Evolutionary conservation across 495 filamentous ascomycete genomes (phyloP).

Genomic region (Apodospora peruviana): DNA sequence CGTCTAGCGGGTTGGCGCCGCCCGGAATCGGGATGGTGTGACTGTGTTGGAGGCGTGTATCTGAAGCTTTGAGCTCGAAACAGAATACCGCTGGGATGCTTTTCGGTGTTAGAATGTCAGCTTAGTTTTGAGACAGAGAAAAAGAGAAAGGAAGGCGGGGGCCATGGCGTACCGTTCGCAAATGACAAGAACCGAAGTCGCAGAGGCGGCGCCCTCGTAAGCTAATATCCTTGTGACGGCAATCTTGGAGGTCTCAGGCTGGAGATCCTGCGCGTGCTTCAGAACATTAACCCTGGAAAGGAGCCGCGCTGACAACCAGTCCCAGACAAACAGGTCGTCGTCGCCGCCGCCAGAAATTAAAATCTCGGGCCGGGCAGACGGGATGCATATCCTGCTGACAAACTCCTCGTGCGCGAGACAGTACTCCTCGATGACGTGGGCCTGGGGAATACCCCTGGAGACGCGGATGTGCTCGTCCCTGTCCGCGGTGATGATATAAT

Average conservation of each 20-base stretch:
- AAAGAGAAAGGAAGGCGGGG: not conserved
- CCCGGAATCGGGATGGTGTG: conserved; percentile 47
- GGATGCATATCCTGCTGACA: conserved; percentile 66
- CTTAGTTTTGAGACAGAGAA: not conserved
- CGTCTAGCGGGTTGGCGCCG: conserved; percentile 50
- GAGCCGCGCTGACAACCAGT: conserved; percentile 59
- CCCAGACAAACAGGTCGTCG: conserved; percentile 70
- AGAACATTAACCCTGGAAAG: conserved; percentile 51
- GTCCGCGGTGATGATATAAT: conserved; percentile 83
- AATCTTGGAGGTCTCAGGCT: conserved; percentile 32
- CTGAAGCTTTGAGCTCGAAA: conserved; percentile 42
- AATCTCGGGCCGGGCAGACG: conserved; percentile 44
- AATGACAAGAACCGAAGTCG: conserved; percentile 49
- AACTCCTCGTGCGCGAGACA: conserved; percentile 85
- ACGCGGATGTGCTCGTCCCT: conserved; percentile 96
- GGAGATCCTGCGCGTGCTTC: conserved; percentile 26
- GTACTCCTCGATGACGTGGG: conserved; percentile 81
- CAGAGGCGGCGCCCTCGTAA: conserved; percentile 1
- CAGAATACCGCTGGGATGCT: conserved; percentile 59
- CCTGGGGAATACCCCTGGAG: conserved; percentile 75
- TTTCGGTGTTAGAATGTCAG: conserved; percentile 18
- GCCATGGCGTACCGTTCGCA: conserved; percentile 57
- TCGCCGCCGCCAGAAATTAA: conserved; percentile 88
- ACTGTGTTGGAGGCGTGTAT: conserved; percentile 37
- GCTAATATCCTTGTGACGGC: conserved; percentile 46